Evolutionary conservation across 352 stramenopile species (phyloP).

Genomic region (Pythium phragmitis): DNA sequence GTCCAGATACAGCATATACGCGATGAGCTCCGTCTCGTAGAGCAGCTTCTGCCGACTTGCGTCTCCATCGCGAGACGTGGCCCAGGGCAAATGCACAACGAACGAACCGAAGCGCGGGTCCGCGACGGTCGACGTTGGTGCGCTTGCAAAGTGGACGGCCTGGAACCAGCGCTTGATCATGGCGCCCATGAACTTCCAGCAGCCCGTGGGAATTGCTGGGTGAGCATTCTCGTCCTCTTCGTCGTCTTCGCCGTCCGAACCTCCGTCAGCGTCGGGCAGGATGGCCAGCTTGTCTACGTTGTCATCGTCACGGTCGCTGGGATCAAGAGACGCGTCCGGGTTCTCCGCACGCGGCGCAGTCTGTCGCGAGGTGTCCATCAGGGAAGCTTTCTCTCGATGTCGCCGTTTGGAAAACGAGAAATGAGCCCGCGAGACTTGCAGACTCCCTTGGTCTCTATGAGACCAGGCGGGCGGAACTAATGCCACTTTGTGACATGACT

Average conservation of each 20-base stretch:
- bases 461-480: too few relatives aligned
- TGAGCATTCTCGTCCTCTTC: not conserved
- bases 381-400: too few relatives aligned
- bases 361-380: too few relatives aligned
- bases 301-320: not conserved
- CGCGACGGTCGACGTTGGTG: not conserved
- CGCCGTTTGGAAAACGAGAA: too few relatives aligned
- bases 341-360: too few relatives aligned
- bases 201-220: not conserved
- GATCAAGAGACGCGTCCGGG: not conserved
- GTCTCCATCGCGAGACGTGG: not conserved
- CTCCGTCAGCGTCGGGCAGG: not conserved
- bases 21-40: slow-evolving; percentile 8
- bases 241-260: not conserved
- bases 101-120: slow-evolving; percentile 3
- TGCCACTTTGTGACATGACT: too few relatives aligned
- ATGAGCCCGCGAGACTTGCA: too few relatives aligned
- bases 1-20: slow-evolving; percentile 4
- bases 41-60: not conserved
- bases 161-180: slow-evolving; percentile 6
- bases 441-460: too few relatives aligned
- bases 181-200: slow-evolving; percentile 1
- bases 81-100: slow-evolving; percentile 5
- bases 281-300: not conserved
- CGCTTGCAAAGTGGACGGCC: not conserved